A percentile compares a stretch with the other conserved stretches of the same genome.
These are phyloP conservation scores for Linnemannia hyalina DNA, from an alignment of 192 early-diverging fungal species.

Conservation along the genomic window DNA sequence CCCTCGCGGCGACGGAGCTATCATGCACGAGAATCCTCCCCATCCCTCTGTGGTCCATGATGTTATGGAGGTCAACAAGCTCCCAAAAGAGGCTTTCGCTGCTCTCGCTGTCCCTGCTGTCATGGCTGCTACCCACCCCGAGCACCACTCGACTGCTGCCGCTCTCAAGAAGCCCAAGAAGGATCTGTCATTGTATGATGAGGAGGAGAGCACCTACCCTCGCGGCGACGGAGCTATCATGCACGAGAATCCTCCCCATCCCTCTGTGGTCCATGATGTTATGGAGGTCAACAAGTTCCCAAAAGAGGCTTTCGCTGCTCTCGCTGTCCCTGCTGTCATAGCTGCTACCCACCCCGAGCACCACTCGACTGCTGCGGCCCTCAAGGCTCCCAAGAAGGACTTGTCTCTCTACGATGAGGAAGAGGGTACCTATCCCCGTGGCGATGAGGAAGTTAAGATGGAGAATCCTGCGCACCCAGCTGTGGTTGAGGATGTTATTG, in stretches of 20 bases:
- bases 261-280: too few species aligned
- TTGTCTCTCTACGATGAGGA: constrained; percentile 16
- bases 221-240: too few species aligned
- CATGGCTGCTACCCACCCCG: neutral
- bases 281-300: neutral
- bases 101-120: neutral
- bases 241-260: too few species aligned
- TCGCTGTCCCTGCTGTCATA: too few species aligned
- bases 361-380: neutral
- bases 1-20: constrained; percentile 21
- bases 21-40: constrained; percentile 13
- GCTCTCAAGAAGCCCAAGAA: constrained; percentile 4
- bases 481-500: neutral
- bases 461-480: constrained; percentile 9
- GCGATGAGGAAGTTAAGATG: neutral
- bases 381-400: constrained; percentile 2
- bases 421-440: constrained; percentile 8
- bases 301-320: neutral
- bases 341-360: too few species aligned
- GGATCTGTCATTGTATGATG: constrained; percentile 2
- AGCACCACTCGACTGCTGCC: constrained; percentile 1
- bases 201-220: constrained; percentile 32
- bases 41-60: neutral
- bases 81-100: neutral
- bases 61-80: neutral